Conservation (phyloP, 2,329 filamentous ascomycete genomes). For the Nemania abortiva region DNA sequence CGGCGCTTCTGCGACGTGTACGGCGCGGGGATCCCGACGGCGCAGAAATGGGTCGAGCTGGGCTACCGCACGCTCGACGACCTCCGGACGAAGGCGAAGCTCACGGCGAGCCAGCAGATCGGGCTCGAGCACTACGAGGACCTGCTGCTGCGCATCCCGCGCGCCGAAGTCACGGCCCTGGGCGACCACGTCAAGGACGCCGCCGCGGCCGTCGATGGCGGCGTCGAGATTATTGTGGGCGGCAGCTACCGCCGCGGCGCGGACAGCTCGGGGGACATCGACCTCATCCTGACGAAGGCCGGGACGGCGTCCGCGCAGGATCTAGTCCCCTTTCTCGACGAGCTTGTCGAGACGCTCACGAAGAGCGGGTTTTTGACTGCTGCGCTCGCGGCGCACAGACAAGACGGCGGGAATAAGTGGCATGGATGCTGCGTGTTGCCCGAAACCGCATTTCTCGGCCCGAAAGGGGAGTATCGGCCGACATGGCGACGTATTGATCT, state of each 20-base stretch:
- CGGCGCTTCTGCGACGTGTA: constrained; percentile 83
- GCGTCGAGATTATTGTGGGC: constrained; percentile 78
- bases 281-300: constrained; percentile 82
- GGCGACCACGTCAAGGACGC: constrained; percentile 72
- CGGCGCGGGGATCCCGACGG: constrained; percentile 77
- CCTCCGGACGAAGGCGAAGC: constrained; percentile 68
- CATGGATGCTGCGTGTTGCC: constrained; percentile 85
- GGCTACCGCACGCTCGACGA: constrained; percentile 82
- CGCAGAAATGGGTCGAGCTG: constrained; percentile 79
- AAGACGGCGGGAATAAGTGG: constrained; percentile 81
- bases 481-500: constrained; percentile 88
- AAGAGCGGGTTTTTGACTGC: constrained; percentile 74
- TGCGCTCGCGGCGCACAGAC: constrained; percentile 70
- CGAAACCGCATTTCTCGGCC: constrained; percentile 45
- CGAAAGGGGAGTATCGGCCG: constrained; percentile 51
- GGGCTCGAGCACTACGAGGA: constrained; percentile 85
- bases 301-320: constrained; percentile 65
- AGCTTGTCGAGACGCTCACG: constrained; percentile 73
- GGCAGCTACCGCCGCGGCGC: constrained; percentile 89
- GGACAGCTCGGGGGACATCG: constrained; percentile 81
- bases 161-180: constrained; percentile 78
- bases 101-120: constrained; percentile 77
- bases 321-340: constrained; percentile 71
- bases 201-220: constrained; percentile 70
- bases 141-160: constrained; percentile 81